Evolutionary conservation across 2,329 filamentous ascomycete species (phyloP), one percentile per base, ranked within the genome.

Genomic region (Ceratocystis variospora): DNA sequence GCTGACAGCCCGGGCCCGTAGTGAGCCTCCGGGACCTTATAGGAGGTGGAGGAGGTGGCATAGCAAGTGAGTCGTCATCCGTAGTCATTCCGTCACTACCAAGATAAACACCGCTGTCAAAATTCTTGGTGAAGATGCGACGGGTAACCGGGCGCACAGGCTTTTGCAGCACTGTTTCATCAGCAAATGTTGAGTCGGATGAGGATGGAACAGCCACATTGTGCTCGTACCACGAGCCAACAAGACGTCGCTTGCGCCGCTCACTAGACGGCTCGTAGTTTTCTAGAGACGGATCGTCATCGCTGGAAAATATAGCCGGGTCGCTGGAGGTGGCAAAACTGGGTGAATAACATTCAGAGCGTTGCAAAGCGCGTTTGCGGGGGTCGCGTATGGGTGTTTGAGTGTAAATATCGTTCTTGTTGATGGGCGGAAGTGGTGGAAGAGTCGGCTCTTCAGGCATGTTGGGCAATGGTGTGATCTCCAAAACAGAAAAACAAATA

Each of bases 91-190:
- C 64, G 33, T 68, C 86, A 68, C 83, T 87, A 3, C 80, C 83
- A 76, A 90, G 80, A 75, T 81, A 90, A 2, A 90, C 81, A 63
- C 85, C 86, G 73, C 86, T 89, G 74, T 90, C 87, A 67, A 82
- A 76, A 70, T 87, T 83, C 63, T 84, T 79, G 70, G 79, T 76
- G 64, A 88, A 77, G 15, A 77, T 77, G 48, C 83, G 78, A 73
- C 81, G 85, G 15, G 73, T 73, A 71, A 76, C 77, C 25, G 73
- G 74, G 12, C 53, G 48, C 71, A 76, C 77, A 25, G 73, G 74
- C 28, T 50, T 33, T 22, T 15, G 44, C 31, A 70, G 75, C 10
- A 67, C 66, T 70, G 71, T 68, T 22, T 72, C 71, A 12, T 81
- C 79, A 53, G 75, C 74, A 67, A 80, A 78, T 6, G 76, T 73